Evolutionary conservation across 164 flowering plant genomes (phyloP).

Genomic region (Nymphaea colorata): DNA sequence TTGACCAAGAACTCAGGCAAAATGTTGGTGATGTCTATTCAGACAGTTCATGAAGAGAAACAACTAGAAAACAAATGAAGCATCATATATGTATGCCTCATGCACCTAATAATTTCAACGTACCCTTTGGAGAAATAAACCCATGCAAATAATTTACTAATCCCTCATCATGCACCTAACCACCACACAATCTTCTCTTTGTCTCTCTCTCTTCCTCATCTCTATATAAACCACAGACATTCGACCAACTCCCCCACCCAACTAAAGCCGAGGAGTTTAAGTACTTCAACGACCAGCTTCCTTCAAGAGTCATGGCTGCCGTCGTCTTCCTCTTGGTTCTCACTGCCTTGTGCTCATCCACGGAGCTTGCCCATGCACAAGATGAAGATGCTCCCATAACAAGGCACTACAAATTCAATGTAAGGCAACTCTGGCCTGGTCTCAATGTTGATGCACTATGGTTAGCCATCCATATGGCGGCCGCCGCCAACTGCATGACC

Average conservation of each 20-base stretch:
- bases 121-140: too few relatives aligned
- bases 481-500: too few relatives aligned
- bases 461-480: too few relatives aligned
- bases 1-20: not conserved
- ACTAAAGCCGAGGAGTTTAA: not conserved
- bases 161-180: not conserved
- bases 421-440: too few relatives aligned
- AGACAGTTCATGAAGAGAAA: too few relatives aligned
- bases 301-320: not conserved
- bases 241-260: not conserved
- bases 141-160: too few relatives aligned
- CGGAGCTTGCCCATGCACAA: not conserved
- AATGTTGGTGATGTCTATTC: too few relatives aligned
- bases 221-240: not conserved
- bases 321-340: not conserved
- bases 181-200: not conserved
- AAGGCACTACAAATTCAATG: not conserved
- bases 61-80: too few relatives aligned
- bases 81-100: too few relatives aligned
- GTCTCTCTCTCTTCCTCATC: not conserved
- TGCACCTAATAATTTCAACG: too few relatives aligned
- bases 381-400: not conserved
- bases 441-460: too few relatives aligned
- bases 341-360: not conserved
- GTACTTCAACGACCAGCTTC: not conserved